Base-by-base conservation (phyloP, 2,329 filamentous ascomycete genomes). In the Colletotrichum tanaceti region DNA sequence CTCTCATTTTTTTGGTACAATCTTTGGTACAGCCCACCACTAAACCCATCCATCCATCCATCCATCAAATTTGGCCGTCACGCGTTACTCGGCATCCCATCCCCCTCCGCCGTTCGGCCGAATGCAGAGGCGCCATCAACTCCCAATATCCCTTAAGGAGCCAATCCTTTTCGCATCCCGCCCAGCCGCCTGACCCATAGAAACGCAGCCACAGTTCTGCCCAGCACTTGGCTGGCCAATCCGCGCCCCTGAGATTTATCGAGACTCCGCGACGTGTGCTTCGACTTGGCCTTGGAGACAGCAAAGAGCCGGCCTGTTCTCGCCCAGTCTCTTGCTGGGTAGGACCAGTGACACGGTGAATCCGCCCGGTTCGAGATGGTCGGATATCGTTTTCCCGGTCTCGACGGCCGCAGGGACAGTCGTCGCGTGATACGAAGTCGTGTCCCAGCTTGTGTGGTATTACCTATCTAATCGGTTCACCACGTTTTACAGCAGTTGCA, bases 101-200 rank as follows among this genome's bases (percentile, higher is more conserved):
- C 20, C 24, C 22, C 49, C 10, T 57, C 6, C 24, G 38, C 43
- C 16, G 10, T 13, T n/a, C 60, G 52, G 58, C 64, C 32, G 59
- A 63, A 63, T 63, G 64, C 64, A 63, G 59, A 52, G 22, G 47
- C 43, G 59, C 52, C 44, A 63, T 52, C 39, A 20, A 20, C 24
- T 28, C 20, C 24, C 9, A 4, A 18, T 2, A 32, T 5, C 4
- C 22, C n/a, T 18, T 41, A n/a, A 54, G 16, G 24, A n/a, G 28
- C 59, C 52, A 63, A 41, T 63, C 22, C 28, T 38, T 24, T 24
- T 46, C 50, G n/a, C 20, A 28, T 20, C 35, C 20, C 35, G 20
- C 44, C 58, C 59, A 58, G 38, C 58, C 58, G 28, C 20, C 39
- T 63, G 60, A 58, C 64, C 50, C 38, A 58, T 55, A 39, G 13